phyloP scores from a whole-genome alignment of 1,139 yeast species.

The Sugiyamaella paludigena region DNA sequence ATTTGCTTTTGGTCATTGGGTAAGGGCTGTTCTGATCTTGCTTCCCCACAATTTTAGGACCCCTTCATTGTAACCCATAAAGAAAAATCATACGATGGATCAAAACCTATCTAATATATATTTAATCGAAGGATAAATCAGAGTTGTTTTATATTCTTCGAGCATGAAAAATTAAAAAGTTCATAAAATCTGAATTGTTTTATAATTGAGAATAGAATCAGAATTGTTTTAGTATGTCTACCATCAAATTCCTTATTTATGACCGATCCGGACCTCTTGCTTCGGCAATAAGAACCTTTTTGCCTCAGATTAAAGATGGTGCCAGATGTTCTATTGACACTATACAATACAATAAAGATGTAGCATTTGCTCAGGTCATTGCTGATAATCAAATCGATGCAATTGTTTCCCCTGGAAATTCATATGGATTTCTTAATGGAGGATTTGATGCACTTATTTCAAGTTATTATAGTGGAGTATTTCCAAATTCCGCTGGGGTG shows the following conservation, averaged over 20 bases:
- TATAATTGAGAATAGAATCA: too few species aligned
- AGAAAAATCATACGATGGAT: too few species aligned
- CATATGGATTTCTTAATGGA: constrained; percentile 51
- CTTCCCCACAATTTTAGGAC: too few species aligned
- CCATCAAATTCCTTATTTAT: constrained; percentile 10
- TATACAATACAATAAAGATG: constrained; percentile 14
- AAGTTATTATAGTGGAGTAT: constrained; percentile 35
- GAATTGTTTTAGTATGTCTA: neutral
- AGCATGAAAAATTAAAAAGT: too few species aligned
- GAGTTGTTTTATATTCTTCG: too few species aligned
- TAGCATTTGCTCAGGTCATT: constrained; percentile 16
- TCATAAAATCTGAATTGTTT: too few species aligned
- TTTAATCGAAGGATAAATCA: too few species aligned
- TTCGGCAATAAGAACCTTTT: constrained; percentile 1
- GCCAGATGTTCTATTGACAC: constrained; percentile 10
- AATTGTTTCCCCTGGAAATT: constrained; percentile 54
- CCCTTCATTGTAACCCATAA: too few species aligned
- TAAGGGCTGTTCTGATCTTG: too few species aligned
- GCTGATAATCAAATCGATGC: constrained; percentile 26
- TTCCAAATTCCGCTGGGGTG: constrained; percentile 15
- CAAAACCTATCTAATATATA: too few species aligned
- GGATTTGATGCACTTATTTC: constrained; percentile 50
- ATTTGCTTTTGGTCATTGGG: too few species aligned
- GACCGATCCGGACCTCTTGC: constrained; percentile 9
- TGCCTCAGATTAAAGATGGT: constrained; percentile 4